phyloP scores from a whole-genome alignment of 2,329 filamentous ascomycete genomes.

The Aspergillus sp. region DNA sequence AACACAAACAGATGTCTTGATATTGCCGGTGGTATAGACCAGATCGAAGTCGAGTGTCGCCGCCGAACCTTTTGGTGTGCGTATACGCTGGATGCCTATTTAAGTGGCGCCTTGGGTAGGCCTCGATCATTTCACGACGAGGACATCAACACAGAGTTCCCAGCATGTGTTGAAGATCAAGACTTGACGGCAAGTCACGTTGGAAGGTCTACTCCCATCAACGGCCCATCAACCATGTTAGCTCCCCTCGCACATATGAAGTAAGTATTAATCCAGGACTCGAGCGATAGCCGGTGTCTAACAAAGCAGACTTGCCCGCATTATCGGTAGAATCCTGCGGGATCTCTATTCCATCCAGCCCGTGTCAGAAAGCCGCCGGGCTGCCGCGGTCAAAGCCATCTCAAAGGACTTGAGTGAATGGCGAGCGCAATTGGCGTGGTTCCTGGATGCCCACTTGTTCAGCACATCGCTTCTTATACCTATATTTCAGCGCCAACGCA shows the following conservation, averaged over 20 bases:
- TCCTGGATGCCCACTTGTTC: constrained; percentile 33
- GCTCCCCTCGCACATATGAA: not conserved
- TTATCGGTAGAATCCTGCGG: not conserved
- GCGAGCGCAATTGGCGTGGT: constrained; percentile 34
- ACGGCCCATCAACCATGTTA: not conserved
- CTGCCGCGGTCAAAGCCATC: constrained; percentile 26
- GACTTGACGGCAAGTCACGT: not conserved
- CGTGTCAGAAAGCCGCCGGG: not conserved
- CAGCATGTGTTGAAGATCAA: constrained; percentile 11
- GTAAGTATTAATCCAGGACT: not conserved
- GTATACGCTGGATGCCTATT: constrained; percentile 20
- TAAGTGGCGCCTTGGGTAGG: constrained; percentile 18
- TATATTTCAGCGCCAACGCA: constrained; percentile 43
- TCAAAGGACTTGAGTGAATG: constrained; percentile 35
- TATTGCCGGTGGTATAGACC: constrained; percentile 3
- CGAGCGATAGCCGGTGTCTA: not conserved
- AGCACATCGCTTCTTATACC: constrained; percentile 33
- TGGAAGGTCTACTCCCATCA: not conserved
- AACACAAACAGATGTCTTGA: constrained; percentile 14
- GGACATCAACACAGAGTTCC: constrained; percentile 20
- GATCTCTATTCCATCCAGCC: constrained; percentile 8
- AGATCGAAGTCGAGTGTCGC: constrained; percentile 17
- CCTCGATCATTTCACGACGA: constrained; percentile 22
- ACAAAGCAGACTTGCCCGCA: not conserved
- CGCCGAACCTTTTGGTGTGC: constrained; percentile 21